A percentile compares a stretch with the other conserved stretches of the same genome.
Evolutionary conservation across 1,139 yeast genomes (phyloP).

Genomic region (Yamadazyma sp.): DNA sequence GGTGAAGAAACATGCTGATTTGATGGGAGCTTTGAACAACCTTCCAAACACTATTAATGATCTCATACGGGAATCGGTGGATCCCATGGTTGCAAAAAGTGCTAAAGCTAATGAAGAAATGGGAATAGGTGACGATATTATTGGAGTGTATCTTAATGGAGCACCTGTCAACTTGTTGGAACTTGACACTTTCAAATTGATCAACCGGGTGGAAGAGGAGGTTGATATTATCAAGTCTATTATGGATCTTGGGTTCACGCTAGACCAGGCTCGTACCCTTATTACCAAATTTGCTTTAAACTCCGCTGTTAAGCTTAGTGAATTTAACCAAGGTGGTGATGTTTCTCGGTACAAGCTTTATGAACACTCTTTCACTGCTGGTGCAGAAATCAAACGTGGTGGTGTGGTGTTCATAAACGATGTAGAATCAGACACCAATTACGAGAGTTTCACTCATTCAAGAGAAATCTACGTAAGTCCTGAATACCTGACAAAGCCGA

Average conservation of each 20-base stretch:
- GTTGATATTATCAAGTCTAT: slow-evolving; percentile 28
- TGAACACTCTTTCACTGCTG: slow-evolving; percentile 31
- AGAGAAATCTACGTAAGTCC: slow-evolving; percentile 36
- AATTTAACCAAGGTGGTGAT: slow-evolving; percentile 38
- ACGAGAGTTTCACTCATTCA: slow-evolving; percentile 46
- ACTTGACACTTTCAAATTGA: slow-evolving; percentile 44
- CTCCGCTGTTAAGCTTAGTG: slow-evolving; percentile 34
- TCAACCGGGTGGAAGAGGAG: slow-evolving; percentile 39
- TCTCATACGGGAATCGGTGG: slow-evolving; percentile 7
- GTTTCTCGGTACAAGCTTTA: slow-evolving; percentile 40
- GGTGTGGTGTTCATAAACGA: slow-evolving; percentile 77
- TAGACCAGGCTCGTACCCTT: slow-evolving; percentile 35
- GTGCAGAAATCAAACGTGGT: slow-evolving; percentile 21
- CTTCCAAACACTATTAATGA: slow-evolving; percentile 42
- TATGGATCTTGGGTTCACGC: slow-evolving; percentile 33
- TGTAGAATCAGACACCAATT: slow-evolving; percentile 61
- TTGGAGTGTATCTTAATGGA: slow-evolving; percentile 66
- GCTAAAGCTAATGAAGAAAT: slow-evolving; percentile 28
- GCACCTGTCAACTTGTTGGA: slow-evolving; percentile 46
- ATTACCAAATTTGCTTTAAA: slow-evolving; percentile 47
- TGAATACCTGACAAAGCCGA: slow-evolving; percentile 36
- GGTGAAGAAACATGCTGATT: slow-evolving; percentile 20
- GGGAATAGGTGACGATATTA: slow-evolving; percentile 37
- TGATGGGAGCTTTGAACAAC: slow-evolving; percentile 38
- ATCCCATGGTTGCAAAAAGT: slow-evolving; percentile 18